phyloP scores from a whole-genome alignment of 305 asterid species.

The Ruellia speciosa region DNA sequence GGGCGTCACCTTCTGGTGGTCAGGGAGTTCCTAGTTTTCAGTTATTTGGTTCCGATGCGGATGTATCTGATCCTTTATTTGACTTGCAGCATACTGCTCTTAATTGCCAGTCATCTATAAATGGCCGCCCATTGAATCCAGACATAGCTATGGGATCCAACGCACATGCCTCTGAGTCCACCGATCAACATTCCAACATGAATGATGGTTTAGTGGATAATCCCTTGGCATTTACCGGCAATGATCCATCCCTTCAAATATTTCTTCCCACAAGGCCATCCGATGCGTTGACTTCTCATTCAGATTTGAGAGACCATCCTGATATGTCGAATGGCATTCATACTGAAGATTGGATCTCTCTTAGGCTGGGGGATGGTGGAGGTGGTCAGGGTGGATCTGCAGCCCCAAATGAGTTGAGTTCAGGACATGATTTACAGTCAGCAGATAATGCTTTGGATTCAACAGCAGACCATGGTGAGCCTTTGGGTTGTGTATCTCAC shows the following conservation, averaged over 20 bases:
- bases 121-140: conserved; percentile 39
- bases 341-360: conserved; percentile 78
- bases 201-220: conserved; percentile 65
- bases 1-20: conserved; percentile 70
- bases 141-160: conserved; percentile 54
- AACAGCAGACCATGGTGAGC: conserved; percentile 55
- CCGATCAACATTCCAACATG: conserved; percentile 33
- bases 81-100: conserved; percentile 54
- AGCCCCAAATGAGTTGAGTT: conserved; percentile 41
- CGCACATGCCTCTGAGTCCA: conserved; percentile 40
- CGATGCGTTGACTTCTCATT: conserved; percentile 43
- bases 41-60: conserved; percentile 73
- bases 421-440: conserved; percentile 41
- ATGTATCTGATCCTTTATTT: conserved; percentile 51
- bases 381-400: conserved; percentile 36
- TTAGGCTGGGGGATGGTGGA: conserved; percentile 70
- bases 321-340: conserved; percentile 62
- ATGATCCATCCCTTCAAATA: conserved; percentile 83
- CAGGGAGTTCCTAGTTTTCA: conserved; percentile 72
- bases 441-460: conserved; percentile 44
- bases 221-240: conserved; percentile 54
- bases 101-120: conserved; percentile 48
- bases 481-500: conserved; percentile 9
- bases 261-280: conserved; percentile 87
- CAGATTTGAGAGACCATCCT: conserved; percentile 48